phyloP scores from a whole-genome alignment of 257 asterid species.

The Plantago elongata region DNA sequence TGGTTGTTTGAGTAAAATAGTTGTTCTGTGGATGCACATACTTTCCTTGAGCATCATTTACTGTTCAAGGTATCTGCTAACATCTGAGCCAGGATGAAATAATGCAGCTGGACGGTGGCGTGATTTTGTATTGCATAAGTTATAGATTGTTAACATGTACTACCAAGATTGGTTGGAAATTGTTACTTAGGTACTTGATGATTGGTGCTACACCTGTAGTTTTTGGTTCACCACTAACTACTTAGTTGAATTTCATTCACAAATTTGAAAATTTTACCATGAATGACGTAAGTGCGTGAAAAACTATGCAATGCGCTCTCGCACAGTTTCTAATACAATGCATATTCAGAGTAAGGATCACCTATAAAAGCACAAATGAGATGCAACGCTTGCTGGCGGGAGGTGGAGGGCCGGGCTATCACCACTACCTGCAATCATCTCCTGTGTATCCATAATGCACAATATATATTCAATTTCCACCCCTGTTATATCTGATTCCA shows the following conservation, averaged over 20 bases:
- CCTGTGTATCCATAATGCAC: conserved; percentile 61
- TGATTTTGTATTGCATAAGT: too few relatives aligned
- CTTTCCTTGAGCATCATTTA: too few relatives aligned
- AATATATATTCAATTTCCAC: conserved; percentile 3
- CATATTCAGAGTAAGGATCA: conserved; percentile 13
- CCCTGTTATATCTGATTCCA: conserved; percentile 6
- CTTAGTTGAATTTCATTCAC: conserved; percentile 6
- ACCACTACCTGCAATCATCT: conserved; percentile 95
- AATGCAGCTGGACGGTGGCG: too few relatives aligned
- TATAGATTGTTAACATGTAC: too few relatives aligned
- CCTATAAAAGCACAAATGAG: conserved; percentile 53
- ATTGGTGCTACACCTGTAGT: neutral
- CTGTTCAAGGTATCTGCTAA: too few relatives aligned
- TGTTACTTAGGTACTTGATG: too few relatives aligned
- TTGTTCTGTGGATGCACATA: too few relatives aligned
- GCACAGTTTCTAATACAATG: conserved; percentile 13
- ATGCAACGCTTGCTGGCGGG: conserved; percentile 97
- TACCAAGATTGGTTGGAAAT: too few relatives aligned
- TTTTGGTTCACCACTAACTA: conserved; percentile 1
- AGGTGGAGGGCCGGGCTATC: conserved; percentile 85
- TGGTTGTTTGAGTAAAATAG: too few relatives aligned
- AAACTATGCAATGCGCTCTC: neutral
- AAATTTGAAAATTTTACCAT: neutral
- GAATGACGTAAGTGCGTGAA: neutral
- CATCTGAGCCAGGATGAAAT: too few relatives aligned